phyloP scores from a whole-genome alignment of 1,139 yeast species.

The Saccharomyces hybrid region DNA sequence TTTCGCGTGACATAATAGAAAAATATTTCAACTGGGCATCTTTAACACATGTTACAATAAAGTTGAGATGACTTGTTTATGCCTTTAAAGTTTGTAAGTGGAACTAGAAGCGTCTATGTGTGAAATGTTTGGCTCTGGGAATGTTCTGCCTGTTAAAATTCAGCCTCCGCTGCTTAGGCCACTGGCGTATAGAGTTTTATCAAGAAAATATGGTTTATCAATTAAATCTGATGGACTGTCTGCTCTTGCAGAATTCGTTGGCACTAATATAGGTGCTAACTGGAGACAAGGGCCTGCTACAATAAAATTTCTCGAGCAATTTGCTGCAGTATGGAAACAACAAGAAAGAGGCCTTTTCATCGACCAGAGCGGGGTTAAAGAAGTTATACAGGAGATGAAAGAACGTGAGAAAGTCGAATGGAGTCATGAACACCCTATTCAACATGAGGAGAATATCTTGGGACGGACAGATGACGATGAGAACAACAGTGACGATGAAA shows the following conservation, averaged over 20 bases:
- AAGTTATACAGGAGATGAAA: slow-evolving; percentile 53
- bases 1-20: not conserved
- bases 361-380: slow-evolving; percentile 62
- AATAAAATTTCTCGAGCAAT: slow-evolving; percentile 63
- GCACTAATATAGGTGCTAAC: slow-evolving; percentile 70
- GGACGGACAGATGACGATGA: slow-evolving; percentile 35
- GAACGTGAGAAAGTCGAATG: slow-evolving; percentile 22
- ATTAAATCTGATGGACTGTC: slow-evolving; percentile 79
- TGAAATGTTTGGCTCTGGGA: slow-evolving; percentile 17
- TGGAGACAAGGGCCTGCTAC: slow-evolving; percentile 68
- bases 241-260: slow-evolving; percentile 63
- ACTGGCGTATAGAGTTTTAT: slow-evolving; percentile 77
- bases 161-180: slow-evolving; percentile 84
- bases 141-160: slow-evolving; percentile 61
- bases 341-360: slow-evolving; percentile 83
- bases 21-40: not conserved
- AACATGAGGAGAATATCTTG: not conserved
- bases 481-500: slow-evolving; percentile 18
- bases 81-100: not conserved
- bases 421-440: slow-evolving; percentile 6
- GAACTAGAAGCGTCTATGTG: not conserved
- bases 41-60: not conserved
- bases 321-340: slow-evolving; percentile 78
- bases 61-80: not conserved
- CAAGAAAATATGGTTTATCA: slow-evolving; percentile 88